Evolutionary conservation across 139 green algal genomes (phyloP), one percentile per base, ranked within the genome.

Genomic region (Auxenochlorella pyrenoidosa): DNA sequence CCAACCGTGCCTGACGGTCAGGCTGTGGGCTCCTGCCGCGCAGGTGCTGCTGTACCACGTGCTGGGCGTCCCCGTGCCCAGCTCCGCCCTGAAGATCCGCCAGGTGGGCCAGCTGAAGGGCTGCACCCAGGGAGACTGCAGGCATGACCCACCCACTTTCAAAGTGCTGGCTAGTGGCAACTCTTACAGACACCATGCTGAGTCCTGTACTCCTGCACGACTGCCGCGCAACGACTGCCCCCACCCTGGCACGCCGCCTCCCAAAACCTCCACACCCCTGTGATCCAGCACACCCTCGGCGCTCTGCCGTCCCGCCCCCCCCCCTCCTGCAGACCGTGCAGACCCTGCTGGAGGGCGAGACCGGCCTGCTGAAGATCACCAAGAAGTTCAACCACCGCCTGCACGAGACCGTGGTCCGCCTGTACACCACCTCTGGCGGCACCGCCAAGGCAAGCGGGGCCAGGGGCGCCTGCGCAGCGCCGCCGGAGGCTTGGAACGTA

Each of bases 11-110:
- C n/a, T 54, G 47, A 54, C 47, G 47, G 47, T 6, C 47, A 54
- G 8, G 47, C 10, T 10, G 47, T 10, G 47, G 47, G 8, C 47
- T 54, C 47, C 63, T 5, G 63, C 22, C 32, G 1, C 28, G 63
- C 66, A 73, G 66, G 70, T 76, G 70, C 70, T 76, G 34, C 3
- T 13, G n/a, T 76, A 76, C 70, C 70, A 76, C 19, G 70, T 76
- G 34, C 15, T 76, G 21, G 70, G 70, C 70, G 21, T 38, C 13
- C 70, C 70, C 34, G 70, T 76, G 10, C 34, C 70, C 70, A 32
- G 15, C 70, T 47, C 70, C 70, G 70, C 34, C 70, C 70, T 76
- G 15, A 44, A 44, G 34, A 44, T 76, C 70, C 70, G 70, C 70
- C 70, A 47, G 70, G 70, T 76, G 10, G 30, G n/a, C 10, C 34